Base-by-base conservation (phyloP, 495 filamentous ascomycete species). In the Annulohypoxylon maeteangense region DNA sequence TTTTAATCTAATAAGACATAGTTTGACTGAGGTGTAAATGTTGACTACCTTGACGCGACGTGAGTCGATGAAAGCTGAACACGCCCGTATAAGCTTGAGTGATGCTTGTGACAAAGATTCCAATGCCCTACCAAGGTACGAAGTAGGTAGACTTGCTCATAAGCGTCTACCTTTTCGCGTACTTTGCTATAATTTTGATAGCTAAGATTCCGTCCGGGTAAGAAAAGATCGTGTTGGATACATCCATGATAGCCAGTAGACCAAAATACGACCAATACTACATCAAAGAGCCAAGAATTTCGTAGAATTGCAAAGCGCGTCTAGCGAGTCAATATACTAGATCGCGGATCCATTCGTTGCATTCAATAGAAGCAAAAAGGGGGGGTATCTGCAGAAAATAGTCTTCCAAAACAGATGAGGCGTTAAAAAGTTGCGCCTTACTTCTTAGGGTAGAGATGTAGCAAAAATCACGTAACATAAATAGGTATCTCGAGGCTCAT, bases 401-500 rank as follows among this genome's bases (percentile, higher is more conserved):
- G 42, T 25, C 48, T 29, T 63, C 53, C 38, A 31, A 57, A 51
- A 34, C 36, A 62, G 58, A 51, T 47, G 40, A 32, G 61, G 32
- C 62, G 29, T 51, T 47, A 53, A 58, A 62, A 18, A 29, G 34
- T 7, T 36, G 53, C 22, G 48, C 67, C 62, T 44, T 64, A 59
- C 36, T 54, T 71, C 62, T 56, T 14, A 48, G 27, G 65, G 57
- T 47, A 57, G 44, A 23, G 10, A 53, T 60, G 42, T 27, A 44
- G 23, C 51, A 53, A 29, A 55, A 65, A 51, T 65, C 54, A 67
- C 65, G 16, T 48, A 65, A 65, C 61, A 56, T 48, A 67, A 45
- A 61, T 50, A 73, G 70, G 70, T 73, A 73, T 73, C 70, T 73
- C 32, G 50, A 65, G 65, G 40, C 44, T 69, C 62, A 74, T 71